Base-by-base conservation (phyloP, 352 stramenopile genomes). In the Aphanomyces astaci region DNA sequence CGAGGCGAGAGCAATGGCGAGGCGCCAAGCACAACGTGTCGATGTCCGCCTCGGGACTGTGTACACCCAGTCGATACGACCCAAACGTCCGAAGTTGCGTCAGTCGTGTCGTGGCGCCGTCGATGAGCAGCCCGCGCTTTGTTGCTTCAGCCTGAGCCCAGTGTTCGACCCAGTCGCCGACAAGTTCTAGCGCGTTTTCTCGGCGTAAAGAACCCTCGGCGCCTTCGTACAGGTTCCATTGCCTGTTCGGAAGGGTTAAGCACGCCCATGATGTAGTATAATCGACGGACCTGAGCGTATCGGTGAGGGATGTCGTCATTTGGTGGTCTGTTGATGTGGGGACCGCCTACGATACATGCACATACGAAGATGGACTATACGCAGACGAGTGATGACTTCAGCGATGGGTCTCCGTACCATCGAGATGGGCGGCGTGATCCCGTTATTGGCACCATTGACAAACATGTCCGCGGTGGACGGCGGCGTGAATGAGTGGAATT, bases 81-180 rank as follows among this genome's bases (percentile, higher is more conserved):
- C 96, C 96, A 78, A 98, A 98, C 2, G 89, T 96, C 39, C 87
- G 79, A 11, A 98, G 68, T 60, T 92, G 75, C 56, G 93, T 24
- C 36, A 72, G 65, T 66, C 73, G 84, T 22, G 45, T 49, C 5
- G 71, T n/a, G n/a, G n/a, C n/a, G n/a, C n/a, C 56, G 1, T 78
- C 75, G 7, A 88, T 72, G 0, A 70, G 43, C 63, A 94, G 80
- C 45, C 67, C 67, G 11, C 30, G 48, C 25, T 56, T 59, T 15
- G 82, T 63, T 0, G 71, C 81, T 75, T 94, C 85, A 48, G 92
- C 76, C 31, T 91, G 72, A 7, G 83, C 84, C 71, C 90, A 95
- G 54, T 96, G 82, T 13, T 91, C 71, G 25, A 95, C 59, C 32
- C 95, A 78, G 15, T 70, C 63, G 2, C 75, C 75, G 49, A 96